Evolutionary conservation across 1,284 basidiomycete genomes (phyloP).

Genomic region (Austroboletus niveus): DNA sequence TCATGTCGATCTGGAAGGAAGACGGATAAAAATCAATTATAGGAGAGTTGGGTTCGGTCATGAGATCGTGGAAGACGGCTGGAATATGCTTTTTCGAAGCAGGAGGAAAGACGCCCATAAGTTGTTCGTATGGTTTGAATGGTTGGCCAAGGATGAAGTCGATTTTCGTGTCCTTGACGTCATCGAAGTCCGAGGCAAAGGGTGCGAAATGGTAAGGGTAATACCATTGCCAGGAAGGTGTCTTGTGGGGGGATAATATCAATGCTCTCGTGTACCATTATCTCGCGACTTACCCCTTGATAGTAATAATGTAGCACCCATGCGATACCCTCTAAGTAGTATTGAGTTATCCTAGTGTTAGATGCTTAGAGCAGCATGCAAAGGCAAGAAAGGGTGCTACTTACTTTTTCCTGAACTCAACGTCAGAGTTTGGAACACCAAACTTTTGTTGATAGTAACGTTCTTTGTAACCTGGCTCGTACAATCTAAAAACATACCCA

Average conservation of each 20-base stretch:
- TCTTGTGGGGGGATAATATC: conserved; percentile 41
- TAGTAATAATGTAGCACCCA: conserved; percentile 99
- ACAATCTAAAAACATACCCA: conserved; percentile 55
- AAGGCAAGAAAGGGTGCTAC: conserved; percentile 23
- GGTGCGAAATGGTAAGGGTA: conserved; percentile 99
- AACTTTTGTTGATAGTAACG: conserved; percentile 97
- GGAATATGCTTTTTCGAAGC: conserved; percentile 74
- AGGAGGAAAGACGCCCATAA: conserved; percentile 98
- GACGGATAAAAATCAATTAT: conserved; percentile 96
- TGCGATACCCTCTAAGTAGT: conserved; percentile 91
- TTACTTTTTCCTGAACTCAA: conserved; percentile 73
- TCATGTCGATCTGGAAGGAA: conserved; percentile 98
- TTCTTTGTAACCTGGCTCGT: conserved; percentile 94
- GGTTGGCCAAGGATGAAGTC: conserved; percentile 78
- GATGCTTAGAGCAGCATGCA: conserved; percentile 12
- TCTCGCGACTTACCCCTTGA: conserved; percentile 65
- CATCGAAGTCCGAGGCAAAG: conserved; percentile 93
- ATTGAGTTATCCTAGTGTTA: conserved; percentile 65
- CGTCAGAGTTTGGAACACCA: conserved; percentile 70
- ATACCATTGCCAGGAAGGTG: conserved; percentile 99
- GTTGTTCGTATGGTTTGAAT: conserved; percentile 96
- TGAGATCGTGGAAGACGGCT: conserved; percentile 80
- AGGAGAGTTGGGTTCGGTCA: conserved; percentile 86
- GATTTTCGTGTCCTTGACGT: conserved; percentile 79
- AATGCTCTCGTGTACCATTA: conserved; percentile 2